Percentiles rank a stretch among this genome's conserved stretches.
phyloP scores from a whole-genome alignment of 1,284 basidiomycete genomes.

The Trichosporon faecale region DNA sequence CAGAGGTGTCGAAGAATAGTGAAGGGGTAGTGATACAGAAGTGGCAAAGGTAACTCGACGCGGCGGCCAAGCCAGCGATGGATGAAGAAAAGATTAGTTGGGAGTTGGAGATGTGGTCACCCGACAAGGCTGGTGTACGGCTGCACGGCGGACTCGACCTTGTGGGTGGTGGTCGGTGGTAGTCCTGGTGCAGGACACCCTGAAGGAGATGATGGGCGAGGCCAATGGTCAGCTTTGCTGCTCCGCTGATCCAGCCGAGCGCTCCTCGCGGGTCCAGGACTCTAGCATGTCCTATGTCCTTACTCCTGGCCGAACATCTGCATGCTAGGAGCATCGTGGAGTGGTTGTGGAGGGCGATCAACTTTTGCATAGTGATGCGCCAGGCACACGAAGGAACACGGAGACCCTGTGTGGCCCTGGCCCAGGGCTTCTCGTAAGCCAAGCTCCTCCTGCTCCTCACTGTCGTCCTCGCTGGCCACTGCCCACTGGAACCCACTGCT shows the following conservation, averaged over 20 bases:
- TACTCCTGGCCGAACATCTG: not conserved
- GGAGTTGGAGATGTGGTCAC: not conserved
- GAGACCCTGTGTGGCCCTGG: not conserved
- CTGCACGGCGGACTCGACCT: no score
- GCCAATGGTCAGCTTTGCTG: not conserved
- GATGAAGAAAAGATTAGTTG: not conserved
- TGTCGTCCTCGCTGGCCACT: not conserved
- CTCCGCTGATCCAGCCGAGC: not conserved
- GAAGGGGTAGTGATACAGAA: not conserved
- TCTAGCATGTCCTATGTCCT: no score
- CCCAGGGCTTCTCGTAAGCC: not conserved
- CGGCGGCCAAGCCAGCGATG: constrained; percentile 4
- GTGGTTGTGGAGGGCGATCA: not conserved
- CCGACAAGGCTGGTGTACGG: not conserved
- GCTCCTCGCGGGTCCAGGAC: no score
- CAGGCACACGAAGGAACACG: not conserved
- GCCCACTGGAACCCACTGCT: not conserved
- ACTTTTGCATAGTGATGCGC: not conserved
- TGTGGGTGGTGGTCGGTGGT: not conserved
- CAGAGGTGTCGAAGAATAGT: not conserved
- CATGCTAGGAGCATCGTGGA: not conserved
- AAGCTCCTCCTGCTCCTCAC: not conserved
- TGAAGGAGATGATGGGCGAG: not conserved
- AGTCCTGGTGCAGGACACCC: not conserved
- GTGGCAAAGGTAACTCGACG: not conserved